Evolutionary conservation across 768 basidiomycete species (phyloP).

Genomic region (Sistotremastrum suecicum): DNA sequence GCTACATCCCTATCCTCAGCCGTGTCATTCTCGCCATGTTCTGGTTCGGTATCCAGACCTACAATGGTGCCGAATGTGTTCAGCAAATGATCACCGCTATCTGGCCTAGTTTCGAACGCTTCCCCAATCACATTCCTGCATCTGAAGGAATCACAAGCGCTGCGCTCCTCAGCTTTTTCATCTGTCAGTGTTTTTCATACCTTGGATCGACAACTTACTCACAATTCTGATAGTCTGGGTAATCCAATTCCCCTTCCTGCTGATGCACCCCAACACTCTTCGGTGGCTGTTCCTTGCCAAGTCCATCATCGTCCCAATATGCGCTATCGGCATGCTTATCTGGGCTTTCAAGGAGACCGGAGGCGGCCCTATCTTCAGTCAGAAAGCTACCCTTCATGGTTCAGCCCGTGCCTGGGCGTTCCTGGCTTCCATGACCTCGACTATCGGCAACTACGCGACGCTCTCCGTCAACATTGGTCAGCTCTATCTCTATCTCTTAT

Average conservation of each 20-base stretch:
- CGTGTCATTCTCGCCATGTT: slow-evolving; percentile 65
- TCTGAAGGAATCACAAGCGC: slow-evolving; percentile 48
- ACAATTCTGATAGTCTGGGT: slow-evolving; percentile 48
- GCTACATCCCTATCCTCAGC: slow-evolving; percentile 74
- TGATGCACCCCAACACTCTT: slow-evolving; percentile 66
- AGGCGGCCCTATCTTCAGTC: slow-evolving; percentile 40
- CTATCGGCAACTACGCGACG: slow-evolving; percentile 60
- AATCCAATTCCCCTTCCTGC: slow-evolving; percentile 61
- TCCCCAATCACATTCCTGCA: slow-evolving; percentile 50
- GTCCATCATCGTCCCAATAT: slow-evolving; percentile 41
- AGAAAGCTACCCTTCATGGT: slow-evolving; percentile 38
- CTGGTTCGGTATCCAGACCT: slow-evolving; percentile 67
- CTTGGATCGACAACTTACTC: neutral
- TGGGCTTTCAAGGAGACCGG: slow-evolving; percentile 66
- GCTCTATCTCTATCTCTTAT: slow-evolving; percentile 33
- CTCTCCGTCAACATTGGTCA: slow-evolving; percentile 75
- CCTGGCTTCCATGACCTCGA: slow-evolving; percentile 64
- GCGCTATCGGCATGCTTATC: slow-evolving; percentile 59
- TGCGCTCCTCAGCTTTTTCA: slow-evolving; percentile 8
- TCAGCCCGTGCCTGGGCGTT: slow-evolving; percentile 59
- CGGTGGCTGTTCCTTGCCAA: slow-evolving; percentile 55
- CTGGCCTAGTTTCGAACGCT: slow-evolving; percentile 54
- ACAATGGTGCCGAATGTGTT: slow-evolving; percentile 54
- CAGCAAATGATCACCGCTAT: slow-evolving; percentile 78
- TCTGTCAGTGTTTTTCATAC: too few species aligned